Base-by-base conservation (phyloP, 2,329 filamentous ascomycete species). In the Talaromyces sp. region DNA sequence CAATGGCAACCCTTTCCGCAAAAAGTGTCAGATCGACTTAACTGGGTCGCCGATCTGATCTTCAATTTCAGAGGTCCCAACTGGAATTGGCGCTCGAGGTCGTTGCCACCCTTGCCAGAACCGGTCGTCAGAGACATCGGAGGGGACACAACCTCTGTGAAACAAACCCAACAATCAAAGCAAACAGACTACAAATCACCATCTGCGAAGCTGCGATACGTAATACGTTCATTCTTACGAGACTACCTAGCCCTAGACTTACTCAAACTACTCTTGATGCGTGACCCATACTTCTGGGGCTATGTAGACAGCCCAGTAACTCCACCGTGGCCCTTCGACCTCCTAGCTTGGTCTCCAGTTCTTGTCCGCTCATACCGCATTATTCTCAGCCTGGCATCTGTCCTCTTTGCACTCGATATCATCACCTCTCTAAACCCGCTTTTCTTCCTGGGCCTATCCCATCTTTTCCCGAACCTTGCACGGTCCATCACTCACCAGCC, bases 261-360 rank as follows among this genome's bases (percentile, higher is more conserved):
- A 6, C 71, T 89, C 54, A 89, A 88, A 66, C 80, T 85, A 1
- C 62, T 84, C 61, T 86, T 90, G 76, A 85, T 87, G 64, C 81
- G 83, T 55, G 93, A 97, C 66, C 86, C 88, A 0, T 96, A 93
- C 75, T 96, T 92, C 73, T 80, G 80, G 73, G 79, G 79, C 41
- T 67, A 85, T 59, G 68, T 82, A 22, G 80, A 84, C 0, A 74
- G 78, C 0, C 68, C 71, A 55, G 60, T 70, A 73, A 75, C 74
- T 3, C 73, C 77, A 56, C 67, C 70, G 59, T 66, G 60, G 72
- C 85, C 60, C 54, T 76, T 67, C 64, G 80, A 71, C 67, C 81
- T 58, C 28, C 67, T 67, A 9, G 60, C 67, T 21, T 64, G 82
- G 2, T 78, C 80, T 6, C 70, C 75, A 0, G 61, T 77, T 51